Evolutionary conservation across 768 basidiomycete genomes (phyloP).

Genomic region (Fomitopsis pulvina): DNA sequence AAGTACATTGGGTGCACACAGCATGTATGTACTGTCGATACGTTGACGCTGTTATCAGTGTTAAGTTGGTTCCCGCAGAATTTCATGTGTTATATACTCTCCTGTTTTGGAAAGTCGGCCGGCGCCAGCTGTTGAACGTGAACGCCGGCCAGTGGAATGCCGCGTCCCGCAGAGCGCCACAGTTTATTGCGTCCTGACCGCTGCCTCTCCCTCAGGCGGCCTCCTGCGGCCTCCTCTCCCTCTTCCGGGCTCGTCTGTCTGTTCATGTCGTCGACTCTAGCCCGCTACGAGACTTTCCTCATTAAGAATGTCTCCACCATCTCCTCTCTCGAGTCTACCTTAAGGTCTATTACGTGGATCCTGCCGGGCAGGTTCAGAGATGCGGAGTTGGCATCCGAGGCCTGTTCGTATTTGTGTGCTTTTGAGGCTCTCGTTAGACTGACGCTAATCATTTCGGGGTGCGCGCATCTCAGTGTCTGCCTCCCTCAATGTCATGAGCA

Average conservation of each 20-base stretch:
- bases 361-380: conserved; percentile 96
- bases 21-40: no score
- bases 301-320: conserved; percentile 82
- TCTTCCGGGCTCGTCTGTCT: conserved; percentile 7
- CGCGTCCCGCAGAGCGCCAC: no score
- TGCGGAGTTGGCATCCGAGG: conserved; percentile 92
- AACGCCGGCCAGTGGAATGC: no score
- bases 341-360: conserved; percentile 92
- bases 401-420: conserved; percentile 53
- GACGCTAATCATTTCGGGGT: conserved; percentile 7
- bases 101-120: no score
- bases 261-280: conserved; percentile 56
- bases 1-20: no score
- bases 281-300: conserved; percentile 77
- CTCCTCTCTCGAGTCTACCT: conserved; percentile 79
- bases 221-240: conserved; percentile 1
- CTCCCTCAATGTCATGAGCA: conserved; percentile 77
- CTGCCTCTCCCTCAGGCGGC: conserved; percentile 3
- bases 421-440: conserved; percentile 6
- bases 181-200: not conserved
- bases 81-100: no score
- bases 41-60: no score
- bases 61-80: no score
- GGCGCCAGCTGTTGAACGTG: no score
- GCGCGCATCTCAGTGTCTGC: conserved; percentile 60